Base-by-base conservation (phyloP, 306 rosid species). In the Elaeagnus macrophylla region DNA sequence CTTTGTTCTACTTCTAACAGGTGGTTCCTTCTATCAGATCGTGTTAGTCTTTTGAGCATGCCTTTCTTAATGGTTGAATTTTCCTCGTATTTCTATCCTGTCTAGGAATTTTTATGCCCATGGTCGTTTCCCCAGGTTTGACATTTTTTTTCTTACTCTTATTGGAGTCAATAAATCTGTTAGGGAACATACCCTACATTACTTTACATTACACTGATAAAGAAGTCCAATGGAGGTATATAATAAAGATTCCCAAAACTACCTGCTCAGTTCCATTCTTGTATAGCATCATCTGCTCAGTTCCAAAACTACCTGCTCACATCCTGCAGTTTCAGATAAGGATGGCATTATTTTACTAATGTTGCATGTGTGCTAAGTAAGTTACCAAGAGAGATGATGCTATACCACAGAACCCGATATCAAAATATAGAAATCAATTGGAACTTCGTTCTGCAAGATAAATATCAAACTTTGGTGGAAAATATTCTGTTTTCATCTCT, bases 191-290 rank as follows among this genome's bases (percentile, higher is more conserved):
- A 16, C 39, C 9, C 32, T 25, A 14, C 40, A 3, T 32, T 52
- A 16, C 39, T 10, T 12, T 25, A 14, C 40, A 3, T 32, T 13
- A 45, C 16, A 45, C 15, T 45, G 15, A 16, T n/a, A 46, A 18
- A 12, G 16, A 50, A 50, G 20, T 6, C 9, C 20, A 17, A 37
- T 32, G 2, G 32, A 15, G 56, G 43, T 54, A 8, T 20, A 67
- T 43, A 13, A 32, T 51, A 61, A 71, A 20, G 45, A 41, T 19
- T n/a, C 37, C 25, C 60, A 60, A 41, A 59, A 43, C 3, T 79
- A 85, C 94, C 95, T 83, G 84, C 69, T 83, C 95, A 36, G 77
- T 70, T 45, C 95, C 97, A 67, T 72, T 89, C 78, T 69, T 81
- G 84, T 70, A 72, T 25, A 41, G n/a, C n/a, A n/a, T n/a, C n/a